Percentiles rank a stretch among this genome's conserved stretches.
Evolutionary conservation across 176 grass and related monocot genomes (phyloP).

Genomic region (bread wheat (Triticum aestivum)): DNA sequence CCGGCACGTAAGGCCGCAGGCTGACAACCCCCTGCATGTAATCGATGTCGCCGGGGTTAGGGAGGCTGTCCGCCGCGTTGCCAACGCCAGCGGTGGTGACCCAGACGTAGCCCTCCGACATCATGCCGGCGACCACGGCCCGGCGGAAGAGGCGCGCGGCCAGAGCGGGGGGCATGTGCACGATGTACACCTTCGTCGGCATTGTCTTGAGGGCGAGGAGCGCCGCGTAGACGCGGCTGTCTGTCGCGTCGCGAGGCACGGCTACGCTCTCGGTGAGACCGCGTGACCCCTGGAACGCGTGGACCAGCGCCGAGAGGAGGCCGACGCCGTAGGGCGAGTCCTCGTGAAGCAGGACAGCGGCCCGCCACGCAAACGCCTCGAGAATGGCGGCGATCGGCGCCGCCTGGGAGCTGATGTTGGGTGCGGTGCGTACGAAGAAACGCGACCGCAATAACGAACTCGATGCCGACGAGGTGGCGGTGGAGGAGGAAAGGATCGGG

Average conservation of each 20-base stretch:
- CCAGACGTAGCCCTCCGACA: slow-evolving; percentile 51
- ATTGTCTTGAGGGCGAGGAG: slow-evolving; percentile 32
- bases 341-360: slow-evolving; percentile 39
- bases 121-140: slow-evolving; percentile 37
- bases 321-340: slow-evolving; percentile 50
- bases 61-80: not conserved
- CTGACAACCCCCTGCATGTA: no score
- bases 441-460: slow-evolving; percentile 21
- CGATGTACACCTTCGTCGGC: slow-evolving; percentile 57
- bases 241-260: not conserved
- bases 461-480: not conserved
- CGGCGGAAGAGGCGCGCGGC: slow-evolving; percentile 41
- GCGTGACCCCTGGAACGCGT: slow-evolving; percentile 30
- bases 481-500: slow-evolving; percentile 59
- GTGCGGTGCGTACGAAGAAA: slow-evolving; percentile 58
- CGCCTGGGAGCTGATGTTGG: slow-evolving; percentile 42
- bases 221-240: slow-evolving; percentile 19
- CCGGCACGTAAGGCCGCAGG: not conserved
- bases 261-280: slow-evolving; percentile 21
- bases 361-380: slow-evolving; percentile 42
- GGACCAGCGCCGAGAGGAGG: slow-evolving; percentile 45
- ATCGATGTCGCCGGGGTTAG: no score
- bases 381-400: slow-evolving; percentile 45
- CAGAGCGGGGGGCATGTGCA: slow-evolving; percentile 28
- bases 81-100: slow-evolving; percentile 38